Evolutionary conservation across 2,329 filamentous ascomycete species (phyloP).

Genomic region (Didymosphaeria variabile): DNA sequence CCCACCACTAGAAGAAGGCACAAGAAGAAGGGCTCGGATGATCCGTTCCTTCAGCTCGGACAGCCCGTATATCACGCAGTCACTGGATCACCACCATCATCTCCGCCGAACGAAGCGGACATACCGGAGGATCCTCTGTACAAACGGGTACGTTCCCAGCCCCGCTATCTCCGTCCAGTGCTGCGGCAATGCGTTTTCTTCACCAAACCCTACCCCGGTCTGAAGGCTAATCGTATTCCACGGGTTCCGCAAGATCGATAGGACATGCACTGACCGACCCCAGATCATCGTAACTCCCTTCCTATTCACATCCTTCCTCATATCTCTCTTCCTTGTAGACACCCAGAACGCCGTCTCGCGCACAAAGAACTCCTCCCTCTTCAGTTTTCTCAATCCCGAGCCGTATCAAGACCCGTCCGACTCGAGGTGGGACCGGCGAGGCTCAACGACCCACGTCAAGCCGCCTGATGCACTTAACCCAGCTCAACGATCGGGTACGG

Average conservation of each 20-base stretch:
- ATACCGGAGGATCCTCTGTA: slow-evolving; percentile 11
- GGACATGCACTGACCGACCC: neutral
- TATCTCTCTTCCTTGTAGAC: slow-evolving; percentile 15
- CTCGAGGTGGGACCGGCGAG: slow-evolving; percentile 35
- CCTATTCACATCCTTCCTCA: slow-evolving; percentile 25
- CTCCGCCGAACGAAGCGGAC: slow-evolving; percentile 17
- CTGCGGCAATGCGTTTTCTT: neutral
- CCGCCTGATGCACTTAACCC: slow-evolving; percentile 31
- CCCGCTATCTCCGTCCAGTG: neutral
- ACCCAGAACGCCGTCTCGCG: slow-evolving; percentile 9
- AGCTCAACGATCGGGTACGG: slow-evolving; percentile 14
- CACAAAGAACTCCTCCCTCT: slow-evolving; percentile 31
- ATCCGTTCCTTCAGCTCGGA: slow-evolving; percentile 32
- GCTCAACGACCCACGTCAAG: slow-evolving; percentile 29
- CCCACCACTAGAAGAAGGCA: slow-evolving; percentile 15
- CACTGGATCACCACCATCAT: slow-evolving; percentile 18
- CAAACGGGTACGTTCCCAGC: slow-evolving; percentile 4
- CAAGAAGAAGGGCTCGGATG: slow-evolving; percentile 22
- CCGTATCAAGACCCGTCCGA: slow-evolving; percentile 54
- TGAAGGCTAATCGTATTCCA: neutral
- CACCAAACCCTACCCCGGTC: neutral
- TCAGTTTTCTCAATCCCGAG: slow-evolving; percentile 50
- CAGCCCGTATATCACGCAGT: slow-evolving; percentile 13
- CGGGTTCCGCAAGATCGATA: neutral
- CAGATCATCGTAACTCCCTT: slow-evolving; percentile 32